Evolutionary conservation across 257 asterid genomes (phyloP), one percentile per base, ranked within the genome.

Genomic region (Solanum pinnatisectum): DNA sequence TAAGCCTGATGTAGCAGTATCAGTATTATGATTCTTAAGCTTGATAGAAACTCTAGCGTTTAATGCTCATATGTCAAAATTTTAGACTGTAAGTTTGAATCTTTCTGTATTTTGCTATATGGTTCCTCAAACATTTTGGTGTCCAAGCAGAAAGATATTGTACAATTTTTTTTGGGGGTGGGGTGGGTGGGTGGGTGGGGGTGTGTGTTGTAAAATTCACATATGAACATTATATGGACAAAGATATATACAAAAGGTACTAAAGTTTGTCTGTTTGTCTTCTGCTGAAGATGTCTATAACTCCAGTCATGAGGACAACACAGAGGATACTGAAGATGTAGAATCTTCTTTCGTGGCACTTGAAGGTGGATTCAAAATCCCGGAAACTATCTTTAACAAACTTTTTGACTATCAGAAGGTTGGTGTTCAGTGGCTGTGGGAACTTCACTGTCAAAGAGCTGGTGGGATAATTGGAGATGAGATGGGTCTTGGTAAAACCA

Each of bases 381-480:
- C 98, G 63, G 98, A 96, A 90, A 88, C 89, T 68, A 93, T 94
- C 67, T 96, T 95, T 87, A 88, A 84, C 90, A 68, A 91, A 52
- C 99, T 97, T 81, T 97, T 97, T 87, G 99, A 97, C 90, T 97
- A 97, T 92, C 99, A 97, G 92, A 97, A 93, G 93, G 98, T 97
- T 93, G 98, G 99, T 33, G 99, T 97, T 14, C 98, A 97, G 90
- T 97, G 99, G 99, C 87, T 97, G 91, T 97, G 99, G 99, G 99
- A 97, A 91, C 99, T 96, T 88, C 99, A 97, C 89, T 97, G 99
- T 91, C 99, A 97, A 93, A 91, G 91, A 88, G 96, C 98, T 44
- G 99, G 99, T 87, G 99, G 99, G 86, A 97, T 97, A 89, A 97
- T 97, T 73, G 99, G 99, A 77, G 99, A 97, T 90, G 99, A 97